These are phyloP conservation scores for Umbellularia californica DNA, from an alignment of 164 flowering plant genomes.

Conservation along the genomic window DNA sequence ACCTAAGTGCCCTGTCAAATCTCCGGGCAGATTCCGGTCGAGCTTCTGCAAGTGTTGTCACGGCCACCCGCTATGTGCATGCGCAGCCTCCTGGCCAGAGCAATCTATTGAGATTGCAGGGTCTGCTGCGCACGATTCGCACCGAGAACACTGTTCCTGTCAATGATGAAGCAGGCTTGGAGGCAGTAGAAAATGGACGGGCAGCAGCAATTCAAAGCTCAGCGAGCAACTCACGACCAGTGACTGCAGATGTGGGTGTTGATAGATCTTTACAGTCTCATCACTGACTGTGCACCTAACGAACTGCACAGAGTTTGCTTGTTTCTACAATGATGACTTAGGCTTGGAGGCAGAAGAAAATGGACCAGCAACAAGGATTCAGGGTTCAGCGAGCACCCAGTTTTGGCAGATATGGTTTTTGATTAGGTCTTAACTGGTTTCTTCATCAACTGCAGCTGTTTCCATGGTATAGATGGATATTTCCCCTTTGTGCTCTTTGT, in stretches of 20 bases:
- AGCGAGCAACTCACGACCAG: conserved; percentile 3
- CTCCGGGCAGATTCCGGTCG: conserved; percentile 64
- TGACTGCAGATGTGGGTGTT: neutral
- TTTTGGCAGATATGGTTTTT: too few species aligned
- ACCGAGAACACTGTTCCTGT: conserved; percentile 41
- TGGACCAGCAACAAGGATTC: conserved; percentile 24
- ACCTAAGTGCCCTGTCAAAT: conserved; percentile 83
- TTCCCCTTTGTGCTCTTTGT: neutral
- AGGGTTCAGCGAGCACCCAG: conserved; percentile 4
- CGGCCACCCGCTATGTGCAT: conserved; percentile 48
- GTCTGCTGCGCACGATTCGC: conserved; percentile 62
- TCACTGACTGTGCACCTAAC: neutral
- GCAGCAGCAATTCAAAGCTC: conserved; percentile 7
- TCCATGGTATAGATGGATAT: too few species aligned
- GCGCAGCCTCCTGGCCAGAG: conserved; percentile 64
- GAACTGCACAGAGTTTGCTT: neutral
- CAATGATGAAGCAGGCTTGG: conserved; percentile 36
- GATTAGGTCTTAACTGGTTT: too few species aligned
- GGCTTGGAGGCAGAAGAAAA: conserved; percentile 49
- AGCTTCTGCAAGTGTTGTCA: conserved; percentile 40
- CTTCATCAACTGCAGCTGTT: too few species aligned
- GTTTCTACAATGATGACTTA: conserved; percentile 23
- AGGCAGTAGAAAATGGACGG: conserved; percentile 51
- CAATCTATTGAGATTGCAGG: conserved; percentile 69
- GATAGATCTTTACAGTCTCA: conserved; percentile 1